phyloP scores from a whole-genome alignment of 2,329 filamentous ascomycete genomes.

The Ustulina deusta region DNA sequence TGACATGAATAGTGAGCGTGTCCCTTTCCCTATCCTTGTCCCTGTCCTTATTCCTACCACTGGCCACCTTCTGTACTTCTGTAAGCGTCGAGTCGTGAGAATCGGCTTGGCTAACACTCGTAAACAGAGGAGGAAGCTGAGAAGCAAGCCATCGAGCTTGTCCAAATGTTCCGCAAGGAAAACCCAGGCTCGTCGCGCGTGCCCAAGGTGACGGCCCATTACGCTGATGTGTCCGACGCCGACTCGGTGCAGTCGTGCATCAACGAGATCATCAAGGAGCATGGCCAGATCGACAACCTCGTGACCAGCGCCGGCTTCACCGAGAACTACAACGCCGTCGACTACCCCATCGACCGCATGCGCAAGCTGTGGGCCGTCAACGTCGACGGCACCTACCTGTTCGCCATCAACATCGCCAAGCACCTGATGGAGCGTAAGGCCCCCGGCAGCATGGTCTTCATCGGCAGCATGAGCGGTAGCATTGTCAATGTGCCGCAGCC shows the following conservation, averaged over 20 bases:
- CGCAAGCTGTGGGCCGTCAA: conserved; percentile 96
- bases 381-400: conserved; percentile 91
- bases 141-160: conserved; percentile 78
- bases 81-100: not conserved
- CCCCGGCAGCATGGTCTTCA: conserved; percentile 89
- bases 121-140: conserved; percentile 81
- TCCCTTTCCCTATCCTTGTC: not conserved
- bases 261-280: conserved; percentile 73
- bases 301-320: conserved; percentile 98
- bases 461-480: conserved; percentile 92
- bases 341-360: conserved; percentile 90
- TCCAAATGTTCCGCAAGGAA: conserved; percentile 81
- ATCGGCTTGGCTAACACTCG: conserved; percentile 35
- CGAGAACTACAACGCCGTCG: conserved; percentile 92
- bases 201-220: conserved; percentile 90
- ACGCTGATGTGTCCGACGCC: conserved; percentile 85
- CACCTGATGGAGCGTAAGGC: conserved; percentile 87
- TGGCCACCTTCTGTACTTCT: not conserved
- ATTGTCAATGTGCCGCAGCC: conserved; percentile 97
- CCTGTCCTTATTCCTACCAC: not conserved
- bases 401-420: conserved; percentile 84
- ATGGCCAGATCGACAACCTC: conserved; percentile 88
- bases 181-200: conserved; percentile 79
- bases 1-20: conserved; percentile 84
- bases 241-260: conserved; percentile 82